Evolutionary conservation across 108 stramenopile species (phyloP), one percentile per base, ranked within the genome.

Genomic region (Nannochloropsis gaditana): DNA sequence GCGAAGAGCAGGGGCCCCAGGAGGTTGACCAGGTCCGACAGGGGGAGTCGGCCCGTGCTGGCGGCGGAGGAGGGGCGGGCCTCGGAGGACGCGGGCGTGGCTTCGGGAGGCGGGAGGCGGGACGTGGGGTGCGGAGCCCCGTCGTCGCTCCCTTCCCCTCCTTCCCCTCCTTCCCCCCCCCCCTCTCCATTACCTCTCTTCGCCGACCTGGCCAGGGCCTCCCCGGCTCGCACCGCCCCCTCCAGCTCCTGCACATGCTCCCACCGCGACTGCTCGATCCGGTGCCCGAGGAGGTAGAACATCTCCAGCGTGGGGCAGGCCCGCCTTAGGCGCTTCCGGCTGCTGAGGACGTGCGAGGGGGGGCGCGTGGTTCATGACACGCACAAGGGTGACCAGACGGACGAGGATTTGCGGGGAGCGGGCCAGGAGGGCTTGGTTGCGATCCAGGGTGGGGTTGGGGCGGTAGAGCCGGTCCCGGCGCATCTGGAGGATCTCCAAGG

Each of bases 331-430:
- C 5, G 19, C 84, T 21, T 43, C 41, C 59, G 15, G 11, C 31
- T 93, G 45, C 41, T 91, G 86, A 73, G 86, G 82, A 45, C 88
- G 15, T 43, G 87, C 90, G 17, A 96, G 41, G 15, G 85, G 47
- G 4, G 95, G 95, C 42, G 91, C 93, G 83, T 84, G 93, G 84
- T 96, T 96, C 91, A 94, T 92, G 19, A 95, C 85, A n/a, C 85
- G 85, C 21, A 96, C 90, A 6, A 96, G 86, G 43, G 90, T 82
- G 44, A 96, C 85, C 82, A 96, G 87, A 43, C 93, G 89, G 9
- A 21, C 43, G 19, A 92, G 84, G 21, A 95, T 50, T 21, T 88
- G 82, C 19, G 92, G 92, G 81, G 93, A 93, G 21, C 93, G 92
- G 9, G 95, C 81, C 9, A 95, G 43, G 5, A 95, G 91, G 9